These are phyloP conservation scores for Aspergillus hancockii DNA, from an alignment of 495 filamentous ascomycete species.

Conservation along the genomic window DNA sequence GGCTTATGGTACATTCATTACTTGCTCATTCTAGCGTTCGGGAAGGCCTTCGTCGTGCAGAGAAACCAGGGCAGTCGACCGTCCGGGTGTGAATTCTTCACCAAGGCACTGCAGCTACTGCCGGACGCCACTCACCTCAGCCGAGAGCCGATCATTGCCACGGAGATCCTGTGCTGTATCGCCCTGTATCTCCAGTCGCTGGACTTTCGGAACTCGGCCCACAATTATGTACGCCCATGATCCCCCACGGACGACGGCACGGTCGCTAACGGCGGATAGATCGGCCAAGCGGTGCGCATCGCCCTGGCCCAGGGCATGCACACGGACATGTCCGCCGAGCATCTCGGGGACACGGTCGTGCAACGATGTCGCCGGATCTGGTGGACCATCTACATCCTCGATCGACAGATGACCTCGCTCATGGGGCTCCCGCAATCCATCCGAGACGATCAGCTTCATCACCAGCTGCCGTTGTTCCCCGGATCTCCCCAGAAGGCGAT, in stretches of 20 bases:
- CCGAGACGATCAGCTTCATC: constrained; percentile 37
- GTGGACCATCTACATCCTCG: constrained; percentile 50
- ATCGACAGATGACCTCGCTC: constrained; percentile 46
- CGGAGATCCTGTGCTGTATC: constrained; percentile 46
- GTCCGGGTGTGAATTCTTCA: constrained; percentile 39
- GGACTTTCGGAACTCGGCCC: constrained; percentile 37
- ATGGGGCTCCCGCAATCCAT: constrained; percentile 46
- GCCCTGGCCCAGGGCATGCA: constrained; percentile 46
- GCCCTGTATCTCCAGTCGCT: constrained; percentile 45
- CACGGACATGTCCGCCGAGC: constrained; percentile 41
- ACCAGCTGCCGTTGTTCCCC: constrained; percentile 35
- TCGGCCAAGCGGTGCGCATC: constrained; percentile 46
- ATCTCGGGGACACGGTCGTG: constrained; percentile 32
- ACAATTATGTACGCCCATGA: constrained; percentile 35
- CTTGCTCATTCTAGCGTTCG: constrained; percentile 45
- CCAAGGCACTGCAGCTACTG: constrained; percentile 41
- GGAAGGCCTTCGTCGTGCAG: constrained; percentile 44
- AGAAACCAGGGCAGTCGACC: constrained; percentile 32
- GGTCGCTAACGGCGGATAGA: constrained; percentile 22
- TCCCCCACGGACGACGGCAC: background rate
- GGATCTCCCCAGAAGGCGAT: constrained; percentile 34
- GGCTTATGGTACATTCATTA: constrained; percentile 48
- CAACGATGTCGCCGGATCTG: constrained; percentile 44
- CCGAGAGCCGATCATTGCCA: constrained; percentile 35
- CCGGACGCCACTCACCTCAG: constrained; percentile 37